Evolutionary conservation across 371 early-diverging fungal genomes (phyloP), one percentile per base, ranked within the genome.

Genomic region (Choanephora cucurbitarum): DNA sequence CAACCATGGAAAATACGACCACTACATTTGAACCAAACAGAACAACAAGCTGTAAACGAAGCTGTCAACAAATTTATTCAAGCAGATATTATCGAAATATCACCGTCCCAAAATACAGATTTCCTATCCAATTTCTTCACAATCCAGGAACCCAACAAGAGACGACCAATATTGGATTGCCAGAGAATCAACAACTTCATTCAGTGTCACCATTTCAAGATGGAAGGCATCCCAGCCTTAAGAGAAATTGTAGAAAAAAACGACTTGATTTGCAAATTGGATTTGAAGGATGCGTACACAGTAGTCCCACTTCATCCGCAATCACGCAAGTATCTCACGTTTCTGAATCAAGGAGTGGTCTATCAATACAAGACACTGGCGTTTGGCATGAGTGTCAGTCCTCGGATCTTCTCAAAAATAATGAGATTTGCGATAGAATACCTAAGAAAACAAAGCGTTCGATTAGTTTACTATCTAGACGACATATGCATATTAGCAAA

Each of bases 291-390:
- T n/a, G n/a, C n/a, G n/a, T n/a, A n/a, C n/a, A n/a, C n/a, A n/a
- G n/a, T n/a, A n/a, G n/a, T n/a, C 1, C 51, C 49, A 3, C 19
- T 55, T 37, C 60, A 60, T 33, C 32, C 32, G 1, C 9, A 55
- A 9, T 53, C 49, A 0, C 33, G 41, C 10, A 45, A 42, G 21
- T 55, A 42, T 45, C 14, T 60, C 18, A 42, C 54, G 1, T 59
- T 59, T 21, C 15, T 11, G 42, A 28, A 53, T 32, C 49, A 49
- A 44, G 49, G 49, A 3, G 48, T 40, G 7, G 46, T 49, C 15
- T 62, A 56, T 45, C 62, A 52, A 42, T 60, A 53, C 60, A 43
- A 48, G 14, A 22, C 53, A 3, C 24, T 58, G 15, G 47, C 59
- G 0, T 58, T 58, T 39, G 59, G 59, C 2, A 33, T 58, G 15